Conservation (phyloP, 108 stramenopile genomes). For the Nitzschia sp. region DNA sequence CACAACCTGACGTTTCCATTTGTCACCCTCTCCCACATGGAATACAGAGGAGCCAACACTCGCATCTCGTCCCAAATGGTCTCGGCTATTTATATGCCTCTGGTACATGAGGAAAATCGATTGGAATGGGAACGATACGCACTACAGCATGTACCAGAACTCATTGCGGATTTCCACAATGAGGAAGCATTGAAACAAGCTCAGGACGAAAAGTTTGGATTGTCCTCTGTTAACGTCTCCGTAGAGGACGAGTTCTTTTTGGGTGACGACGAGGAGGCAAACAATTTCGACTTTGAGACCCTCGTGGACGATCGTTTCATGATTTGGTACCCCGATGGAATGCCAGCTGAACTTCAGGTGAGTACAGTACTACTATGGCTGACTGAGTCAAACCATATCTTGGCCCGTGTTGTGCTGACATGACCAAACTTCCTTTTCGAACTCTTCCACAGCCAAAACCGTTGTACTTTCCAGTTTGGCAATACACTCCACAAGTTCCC, state of each 20-base stretch:
- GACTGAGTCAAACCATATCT: no score
- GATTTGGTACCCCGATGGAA: not conserved
- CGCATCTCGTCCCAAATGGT: not conserved
- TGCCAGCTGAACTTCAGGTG: not conserved
- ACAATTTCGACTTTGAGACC: not conserved
- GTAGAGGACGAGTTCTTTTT: not conserved
- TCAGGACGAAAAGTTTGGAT: not conserved
- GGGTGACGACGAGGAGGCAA: not conserved
- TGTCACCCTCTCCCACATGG: constrained; percentile 14
- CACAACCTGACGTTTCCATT: not conserved
- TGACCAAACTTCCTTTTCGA: not conserved
- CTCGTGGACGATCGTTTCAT: not conserved
- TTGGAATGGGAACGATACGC: constrained; percentile 15
- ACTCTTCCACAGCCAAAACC: not conserved
- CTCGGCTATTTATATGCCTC: constrained; percentile 7
- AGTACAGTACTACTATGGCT: no score
- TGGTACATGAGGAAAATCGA: constrained; percentile 2
- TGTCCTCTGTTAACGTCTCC: not conserved
- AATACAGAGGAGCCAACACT: not conserved
- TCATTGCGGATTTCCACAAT: not conserved
- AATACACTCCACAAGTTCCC: constrained; percentile 5
- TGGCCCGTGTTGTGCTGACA: no score
- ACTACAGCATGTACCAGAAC: not conserved
- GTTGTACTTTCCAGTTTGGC: constrained; percentile 28
- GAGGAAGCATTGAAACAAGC: not conserved